Base-by-base conservation (phyloP, 306 rosid species). In the Gynostemma pentaphyllum region DNA sequence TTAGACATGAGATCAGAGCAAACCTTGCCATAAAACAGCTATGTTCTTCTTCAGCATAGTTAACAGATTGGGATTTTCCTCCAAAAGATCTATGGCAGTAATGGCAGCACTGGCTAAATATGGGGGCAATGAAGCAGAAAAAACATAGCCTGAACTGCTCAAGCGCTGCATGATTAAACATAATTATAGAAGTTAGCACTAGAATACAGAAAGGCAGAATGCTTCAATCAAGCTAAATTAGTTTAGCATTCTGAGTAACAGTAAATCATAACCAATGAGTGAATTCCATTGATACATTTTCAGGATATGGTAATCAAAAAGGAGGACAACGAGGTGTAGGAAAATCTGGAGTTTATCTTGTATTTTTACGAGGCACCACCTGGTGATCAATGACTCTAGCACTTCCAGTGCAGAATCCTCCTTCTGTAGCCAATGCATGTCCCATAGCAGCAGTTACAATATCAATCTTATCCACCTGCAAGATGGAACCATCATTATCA, bases 51-150 rank as follows among this genome's bases (percentile, higher is more conserved):
- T 88, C 70, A 94, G 83, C 79, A 81, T 88, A 30, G 71, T 79
- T 66, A 84, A 69, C 71, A 94, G 79, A 64, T 66, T 54, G 37
- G 99, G 95, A 80, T 84, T 84, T 72, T 88, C 94, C 67, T 86
- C 99, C 48, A 94, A 67, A 71, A 94, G 68, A 71, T 88, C 87
- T 78, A 94, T 76, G 53, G 99, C 94, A 22, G 91, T 75, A 59
- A 94, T 81, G 66, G 99, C 97, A 54, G 97, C 97, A 45, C 82
- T 84, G 11, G 97, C 95, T 66, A 94, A 94, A 82, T 86, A 88
- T n/a, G 99, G 99, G 28, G 99, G 99, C 78, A 94, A 73, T 46
- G 97, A 88, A 53, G 99, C 99, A 81, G 97, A 94, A 75, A 94
- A 94, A 71, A 89, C 95, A 2, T 94, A 94, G 29, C 95, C 97